A percentile compares a stretch with the other conserved stretches of the same genome.
phyloP scores from a whole-genome alignment of 2,329 filamentous ascomycete species.

The Raffaelea arxii region DNA sequence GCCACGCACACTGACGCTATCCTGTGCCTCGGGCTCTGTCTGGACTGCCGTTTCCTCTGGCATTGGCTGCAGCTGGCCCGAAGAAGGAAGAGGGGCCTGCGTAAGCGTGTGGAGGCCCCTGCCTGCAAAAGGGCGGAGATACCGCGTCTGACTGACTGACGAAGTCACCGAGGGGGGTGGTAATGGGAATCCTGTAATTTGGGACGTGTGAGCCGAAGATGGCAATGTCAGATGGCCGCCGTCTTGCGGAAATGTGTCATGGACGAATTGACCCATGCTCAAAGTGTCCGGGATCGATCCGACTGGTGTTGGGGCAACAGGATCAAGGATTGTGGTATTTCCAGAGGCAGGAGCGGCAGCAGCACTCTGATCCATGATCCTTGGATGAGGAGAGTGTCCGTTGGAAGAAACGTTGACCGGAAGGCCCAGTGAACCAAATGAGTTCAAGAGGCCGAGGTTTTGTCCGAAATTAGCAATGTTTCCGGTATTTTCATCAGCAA shows the following conservation, averaged over 20 bases:
- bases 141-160: constrained; percentile 37
- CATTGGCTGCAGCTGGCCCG: constrained; percentile 19
- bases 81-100: too few relatives aligned
- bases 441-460: too few relatives aligned
- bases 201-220: constrained; percentile 31
- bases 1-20: not conserved
- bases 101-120: constrained; percentile 45
- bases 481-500: too few relatives aligned
- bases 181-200: constrained; percentile 36
- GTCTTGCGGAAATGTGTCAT: constrained; percentile 28
- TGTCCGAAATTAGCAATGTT: too few relatives aligned
- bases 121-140: constrained; percentile 45
- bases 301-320: constrained; percentile 16
- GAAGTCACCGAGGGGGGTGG: constrained; percentile 34
- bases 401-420: constrained; percentile 14
- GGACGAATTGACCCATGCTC: constrained; percentile 38
- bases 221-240: constrained; percentile 26
- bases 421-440: constrained; percentile 23
- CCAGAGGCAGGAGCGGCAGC: not conserved
- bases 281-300: constrained; percentile 46
- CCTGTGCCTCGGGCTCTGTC: not conserved
- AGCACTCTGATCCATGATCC: too few relatives aligned
- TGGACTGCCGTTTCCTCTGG: constrained; percentile 7
- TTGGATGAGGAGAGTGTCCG: too few relatives aligned
- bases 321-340: not conserved